Conservation (phyloP, 108 stramenopile genomes). For the Schizochytrium sp. region DNA sequence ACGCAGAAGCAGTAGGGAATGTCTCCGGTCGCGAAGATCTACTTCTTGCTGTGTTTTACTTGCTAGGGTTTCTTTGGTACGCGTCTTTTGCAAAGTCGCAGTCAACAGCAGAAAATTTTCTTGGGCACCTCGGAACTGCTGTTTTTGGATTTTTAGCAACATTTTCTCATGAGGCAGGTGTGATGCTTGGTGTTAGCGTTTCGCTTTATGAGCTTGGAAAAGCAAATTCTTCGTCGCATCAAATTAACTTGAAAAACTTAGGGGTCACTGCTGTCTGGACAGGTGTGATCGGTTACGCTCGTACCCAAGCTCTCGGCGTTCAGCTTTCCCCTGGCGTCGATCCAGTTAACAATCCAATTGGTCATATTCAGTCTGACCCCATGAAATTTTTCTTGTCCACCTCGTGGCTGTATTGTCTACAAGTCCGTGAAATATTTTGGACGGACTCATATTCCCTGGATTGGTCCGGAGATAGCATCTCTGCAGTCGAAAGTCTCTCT, state of each 20-base stretch:
- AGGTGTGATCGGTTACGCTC: not conserved
- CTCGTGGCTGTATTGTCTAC: not conserved
- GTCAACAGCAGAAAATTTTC: not conserved
- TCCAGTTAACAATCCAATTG: no score
- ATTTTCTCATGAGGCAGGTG: not conserved
- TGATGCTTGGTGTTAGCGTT: not conserved
- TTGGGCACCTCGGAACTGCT: not conserved
- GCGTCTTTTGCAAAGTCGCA: not conserved
- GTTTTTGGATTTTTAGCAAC: not conserved
- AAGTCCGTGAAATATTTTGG: not conserved
- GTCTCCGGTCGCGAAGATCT: conserved; percentile 55
- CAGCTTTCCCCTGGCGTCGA: not conserved
- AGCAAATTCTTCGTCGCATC: not conserved
- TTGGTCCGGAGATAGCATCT: conserved; percentile 44
- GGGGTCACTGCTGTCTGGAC: not conserved
- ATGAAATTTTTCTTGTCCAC: not conserved
- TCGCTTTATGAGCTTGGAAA: not conserved
- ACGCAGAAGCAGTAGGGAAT: conserved; percentile 62
- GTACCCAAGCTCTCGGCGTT: not conserved
- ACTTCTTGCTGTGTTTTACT: not conserved
- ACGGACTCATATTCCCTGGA: conserved; percentile 6
- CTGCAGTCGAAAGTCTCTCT: not conserved
- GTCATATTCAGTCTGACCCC: not conserved
- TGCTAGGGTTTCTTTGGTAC: conserved; percentile 8
- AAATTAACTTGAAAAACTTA: not conserved